Base-by-base conservation (phyloP, 2,329 filamentous ascomycete genomes). In the Phialocephala sp. region DNA sequence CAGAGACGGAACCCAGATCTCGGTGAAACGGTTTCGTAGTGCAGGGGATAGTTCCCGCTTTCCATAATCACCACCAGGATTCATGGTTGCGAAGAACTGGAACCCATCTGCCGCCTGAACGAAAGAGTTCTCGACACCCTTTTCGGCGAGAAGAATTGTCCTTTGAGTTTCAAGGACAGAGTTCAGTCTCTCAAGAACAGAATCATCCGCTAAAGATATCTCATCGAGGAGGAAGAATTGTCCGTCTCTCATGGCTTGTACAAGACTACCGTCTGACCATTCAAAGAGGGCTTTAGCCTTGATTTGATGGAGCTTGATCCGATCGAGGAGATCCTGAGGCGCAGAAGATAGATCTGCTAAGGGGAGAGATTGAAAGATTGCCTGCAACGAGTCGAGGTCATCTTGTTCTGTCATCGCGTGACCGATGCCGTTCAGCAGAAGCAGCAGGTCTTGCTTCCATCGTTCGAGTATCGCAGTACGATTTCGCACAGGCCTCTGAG, bases 41-140 rank as follows among this genome's bases (percentile, higher is more conserved):
- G 95, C 96, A 2, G 95, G 95, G 0, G 95, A 99, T 14, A 99
- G 85, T 77, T 99, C 95, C 72, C 94, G 93, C 80, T 99, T 99
- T 70, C 95, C 95, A 77, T 98, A 99, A 76, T 99, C 95, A 55
- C 96, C 95, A 59, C 96, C 96, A 9, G 95, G 95, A 72, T 99
- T 99, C 95, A 99, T 99, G 0, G 95, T 99, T 3, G 95, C 94
- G 66, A 99, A 87, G 78, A 99, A 97, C 74, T 99, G 94, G 78
- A 98, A 99, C 0, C 91, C 92, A 47, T 90, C 83, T 12, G 84
- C 79, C 6, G 91, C 95, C 45, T 86, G 85, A 32, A 99, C 85
- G 69, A 92, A 89, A 0, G 93, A 93, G 76, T 97, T 89, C 5
- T 91, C 85, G 1, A 92, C 87, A 0, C 95, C 96, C 78, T 98